Conservation (phyloP, 140 eudicot species). For the Ambrosia hybrid region DNA sequence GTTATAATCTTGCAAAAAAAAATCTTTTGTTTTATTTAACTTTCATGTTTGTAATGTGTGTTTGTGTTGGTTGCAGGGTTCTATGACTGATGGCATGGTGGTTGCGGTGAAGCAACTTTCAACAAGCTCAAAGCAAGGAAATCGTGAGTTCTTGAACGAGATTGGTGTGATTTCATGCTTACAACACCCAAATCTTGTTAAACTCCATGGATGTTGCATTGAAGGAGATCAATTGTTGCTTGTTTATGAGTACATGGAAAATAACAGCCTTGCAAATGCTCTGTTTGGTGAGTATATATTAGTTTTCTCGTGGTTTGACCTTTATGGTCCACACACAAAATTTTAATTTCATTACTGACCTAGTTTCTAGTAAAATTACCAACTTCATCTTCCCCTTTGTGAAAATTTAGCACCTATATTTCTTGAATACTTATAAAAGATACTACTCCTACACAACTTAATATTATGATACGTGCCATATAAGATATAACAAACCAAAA, state of each 20-base stretch:
- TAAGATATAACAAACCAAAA: no score
- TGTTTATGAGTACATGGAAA: constrained; percentile 84
- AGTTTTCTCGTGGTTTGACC: constrained; percentile 9
- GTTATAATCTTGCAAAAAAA: constrained; percentile 20
- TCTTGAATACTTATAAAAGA: no score
- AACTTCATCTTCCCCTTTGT: background rate
- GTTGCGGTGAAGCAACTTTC: constrained; percentile 91
- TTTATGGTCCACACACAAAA: constrained; percentile 5
- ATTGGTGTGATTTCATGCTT: constrained; percentile 90
- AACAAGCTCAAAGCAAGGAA: constrained; percentile 76
- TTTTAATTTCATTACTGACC: background rate
- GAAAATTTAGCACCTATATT: no score
- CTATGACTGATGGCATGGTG: constrained; percentile 57
- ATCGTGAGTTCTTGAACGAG: constrained; percentile 86
- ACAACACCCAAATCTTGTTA: constrained; percentile 91
- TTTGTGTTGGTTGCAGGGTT: constrained; percentile 52
- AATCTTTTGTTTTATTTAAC: background rate
- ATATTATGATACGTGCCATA: no score
- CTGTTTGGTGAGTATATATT: constrained; percentile 59
- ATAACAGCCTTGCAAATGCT: constrained; percentile 82
- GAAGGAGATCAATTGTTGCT: constrained; percentile 82
- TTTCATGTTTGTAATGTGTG: constrained; percentile 8
- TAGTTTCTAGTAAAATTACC: background rate
- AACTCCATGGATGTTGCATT: constrained; percentile 87
- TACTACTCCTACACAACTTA: no score